Base-by-base conservation (phyloP, 352 stramenopile species). In the Globisporangium solare region DNA sequence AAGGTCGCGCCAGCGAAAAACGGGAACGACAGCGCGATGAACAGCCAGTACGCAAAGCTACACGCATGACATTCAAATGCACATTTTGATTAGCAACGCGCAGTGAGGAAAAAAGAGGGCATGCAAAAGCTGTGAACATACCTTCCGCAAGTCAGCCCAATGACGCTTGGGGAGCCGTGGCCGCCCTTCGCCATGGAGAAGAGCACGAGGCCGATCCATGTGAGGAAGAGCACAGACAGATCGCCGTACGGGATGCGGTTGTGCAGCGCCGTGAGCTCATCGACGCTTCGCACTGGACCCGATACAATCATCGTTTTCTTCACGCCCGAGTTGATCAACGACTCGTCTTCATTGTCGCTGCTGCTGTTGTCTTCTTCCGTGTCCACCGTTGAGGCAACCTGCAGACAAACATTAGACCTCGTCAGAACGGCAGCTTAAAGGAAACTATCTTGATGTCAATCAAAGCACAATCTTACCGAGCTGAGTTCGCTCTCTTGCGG, bases 161-260 rank as follows among this genome's bases (percentile, higher is more conserved):
- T 74, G 56, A 90, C 69, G 35, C 84, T 94, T 0, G 84, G 74
- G 2, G 76, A 73, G 17, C 82, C 84, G 53, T 94, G 84, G 18
- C 84, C 84, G 37, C 84, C 84, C 50, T 89, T 92, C 6, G 74
- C 74, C 63, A 94, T 76, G 5, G 83, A 92, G 52, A 91, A 89
- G 17, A 90, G 50, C 11, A 94, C 71, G 14, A 94, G 75, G 5
- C 68, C 80, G 39, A 90, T 68, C 83, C 83, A 94, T 15, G 82
- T 90, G 51, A 94, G 56, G 54, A 88, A 78, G 31, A 94, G 64
- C 35, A 94, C 78, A 1, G 58, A 54, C 42, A 94, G 61, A 50
- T 94, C 83, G 22, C 58, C 71, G 51, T 76, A 72, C 2, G 83
- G 83, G 8, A 93, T 70, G 17, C 65, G 66, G 22, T 71, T 70